phyloP scores from a whole-genome alignment of 2,329 filamentous ascomycete species.

The Diaporthe helianthi region DNA sequence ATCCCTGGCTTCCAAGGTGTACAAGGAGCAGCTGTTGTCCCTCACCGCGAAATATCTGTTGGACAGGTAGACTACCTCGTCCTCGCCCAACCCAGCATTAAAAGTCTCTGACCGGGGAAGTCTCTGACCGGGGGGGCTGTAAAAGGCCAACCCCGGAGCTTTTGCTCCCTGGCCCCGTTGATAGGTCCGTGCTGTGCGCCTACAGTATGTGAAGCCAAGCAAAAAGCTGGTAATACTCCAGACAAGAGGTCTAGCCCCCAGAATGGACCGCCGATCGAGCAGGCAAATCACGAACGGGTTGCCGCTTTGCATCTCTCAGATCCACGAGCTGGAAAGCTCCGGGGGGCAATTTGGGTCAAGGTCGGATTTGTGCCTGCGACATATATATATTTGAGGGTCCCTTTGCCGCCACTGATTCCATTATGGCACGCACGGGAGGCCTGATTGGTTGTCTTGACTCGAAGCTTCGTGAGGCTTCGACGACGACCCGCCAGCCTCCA shows the following conservation, averaged over 20 bases:
- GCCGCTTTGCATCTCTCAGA: slow-evolving; percentile 1
- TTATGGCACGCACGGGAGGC: background rate
- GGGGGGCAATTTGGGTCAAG: background rate
- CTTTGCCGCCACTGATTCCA: slow-evolving; percentile 1
- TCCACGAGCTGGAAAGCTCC: background rate
- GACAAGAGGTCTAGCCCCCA: slow-evolving; percentile 3
- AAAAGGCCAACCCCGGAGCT: slow-evolving; percentile 43
- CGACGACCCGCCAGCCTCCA: slow-evolving; percentile 7
- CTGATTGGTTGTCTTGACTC: slow-evolving; percentile 15
- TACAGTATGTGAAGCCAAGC: slow-evolving; percentile 24
- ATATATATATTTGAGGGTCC: background rate
- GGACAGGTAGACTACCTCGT: slow-evolving; percentile 41
- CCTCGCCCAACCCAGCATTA: slow-evolving; percentile 27
- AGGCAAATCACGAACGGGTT: slow-evolving; percentile 1
- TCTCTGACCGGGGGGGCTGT: slow-evolving; percentile 29
- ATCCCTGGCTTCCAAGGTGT: background rate
- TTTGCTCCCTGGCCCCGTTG: slow-evolving; percentile 44
- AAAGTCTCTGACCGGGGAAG: slow-evolving; percentile 18
- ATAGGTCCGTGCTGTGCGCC: slow-evolving; percentile 41
- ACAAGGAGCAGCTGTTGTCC: background rate
- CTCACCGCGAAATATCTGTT: slow-evolving; percentile 31
- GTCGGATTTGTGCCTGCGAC: background rate
- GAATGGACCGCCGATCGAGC: slow-evolving; percentile 28
- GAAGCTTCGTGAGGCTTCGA: slow-evolving; percentile 24
- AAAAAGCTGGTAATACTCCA: slow-evolving; percentile 23